phyloP scores from a whole-genome alignment of 441 rosid genomes.

The Euphorbia corollata region DNA sequence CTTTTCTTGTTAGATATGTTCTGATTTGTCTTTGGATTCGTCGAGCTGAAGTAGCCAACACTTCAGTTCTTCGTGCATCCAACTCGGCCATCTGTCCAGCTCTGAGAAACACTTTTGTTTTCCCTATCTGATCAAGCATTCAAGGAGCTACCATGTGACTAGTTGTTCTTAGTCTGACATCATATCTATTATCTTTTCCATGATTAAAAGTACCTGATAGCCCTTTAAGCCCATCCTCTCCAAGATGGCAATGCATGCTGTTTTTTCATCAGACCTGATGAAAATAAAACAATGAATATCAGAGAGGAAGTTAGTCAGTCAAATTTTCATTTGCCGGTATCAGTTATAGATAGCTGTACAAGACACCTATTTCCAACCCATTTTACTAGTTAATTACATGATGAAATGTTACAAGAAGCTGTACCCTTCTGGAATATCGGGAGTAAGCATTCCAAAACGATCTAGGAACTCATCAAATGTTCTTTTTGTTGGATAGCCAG shows the following conservation, averaged over 20 bases:
- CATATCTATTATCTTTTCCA: neutral
- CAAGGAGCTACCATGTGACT: neutral
- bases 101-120: slow-evolving; percentile 83
- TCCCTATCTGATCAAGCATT: slow-evolving; percentile 61
- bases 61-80: slow-evolving; percentile 79
- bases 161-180: neutral
- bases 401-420: slow-evolving; percentile 4
- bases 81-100: slow-evolving; percentile 98
- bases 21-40: slow-evolving; percentile 78
- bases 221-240: slow-evolving; percentile 72
- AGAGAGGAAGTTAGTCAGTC: neutral
- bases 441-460: slow-evolving; percentile 83
- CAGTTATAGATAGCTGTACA: neutral
- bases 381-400: neutral
- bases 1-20: slow-evolving; percentile 64
- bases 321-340: slow-evolving; percentile 4
- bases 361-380: neutral
- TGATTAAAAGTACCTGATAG: slow-evolving; percentile 59
- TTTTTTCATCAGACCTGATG: slow-evolving; percentile 67
- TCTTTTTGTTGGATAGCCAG: slow-evolving; percentile 90
- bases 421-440: slow-evolving; percentile 61
- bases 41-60: slow-evolving; percentile 81
- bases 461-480: slow-evolving; percentile 76
- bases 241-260: slow-evolving; percentile 73
- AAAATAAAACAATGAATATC: neutral